Evolutionary conservation across 176 grass and related monocot species (phyloP), one percentile per base, ranked within the genome.

Genomic region (Saccharum officinarum): DNA sequence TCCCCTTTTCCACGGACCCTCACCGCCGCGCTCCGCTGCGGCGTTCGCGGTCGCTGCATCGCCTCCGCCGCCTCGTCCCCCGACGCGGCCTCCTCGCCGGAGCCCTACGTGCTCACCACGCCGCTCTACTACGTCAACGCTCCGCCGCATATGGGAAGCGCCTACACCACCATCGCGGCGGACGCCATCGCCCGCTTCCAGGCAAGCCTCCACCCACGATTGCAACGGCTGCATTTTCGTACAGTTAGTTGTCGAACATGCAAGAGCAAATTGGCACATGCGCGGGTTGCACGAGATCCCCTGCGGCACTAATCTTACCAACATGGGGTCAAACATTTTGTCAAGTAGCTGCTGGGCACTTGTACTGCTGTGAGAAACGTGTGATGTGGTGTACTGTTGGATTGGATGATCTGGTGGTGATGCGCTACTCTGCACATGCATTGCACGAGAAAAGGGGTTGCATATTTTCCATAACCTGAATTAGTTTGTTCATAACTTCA

Each of bases 101-200:
- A 70, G 67, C 70, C 83, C 11, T 95, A 95, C 64, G 88, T 98
- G 36, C 86, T 98, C 55, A 98, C 96, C 37, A 98, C 93, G 23
- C 96, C 96, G 30, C 96, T 98, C 38, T 98, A 98, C 87, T 95
- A 98, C 59, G 97, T 98, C 73, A 98, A 98, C 52, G 93, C 96
- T 1, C 93, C 93, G 52, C 96, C 93, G 25, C 96, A 98, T 86
- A 98, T 98, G 97, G 97, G 97, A 36, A 98, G 97, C 75, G 97
- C 97, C 12, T 98, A 98, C 84, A 98, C 97, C 64, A 98, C 96
- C 81, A 98, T 98, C 36, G 96, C 96, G 16, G 93, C 93, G 38
- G 96, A 98, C 76, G 96, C 93, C 83, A 92, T 95, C 83, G 90
- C 96, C 41, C 91, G 93, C 26, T 98, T 98, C 84, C 96, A 98